Evolutionary conservation across 2,329 filamentous ascomycete species (phyloP).

Genomic region (Teratosphaeria zuluensis): DNA sequence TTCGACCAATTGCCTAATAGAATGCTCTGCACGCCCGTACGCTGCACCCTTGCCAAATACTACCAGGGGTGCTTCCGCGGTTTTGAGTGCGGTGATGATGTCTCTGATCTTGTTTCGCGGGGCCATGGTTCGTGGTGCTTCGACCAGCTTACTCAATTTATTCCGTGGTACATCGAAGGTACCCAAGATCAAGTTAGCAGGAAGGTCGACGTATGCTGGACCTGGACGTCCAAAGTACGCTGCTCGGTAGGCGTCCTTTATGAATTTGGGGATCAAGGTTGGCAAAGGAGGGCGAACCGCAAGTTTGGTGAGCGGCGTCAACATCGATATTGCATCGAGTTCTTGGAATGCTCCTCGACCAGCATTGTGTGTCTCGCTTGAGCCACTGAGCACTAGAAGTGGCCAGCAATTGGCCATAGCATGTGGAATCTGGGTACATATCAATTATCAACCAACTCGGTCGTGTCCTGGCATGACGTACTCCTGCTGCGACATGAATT

Average conservation of each 20-base stretch:
- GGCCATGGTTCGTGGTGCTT: slow-evolving; percentile 19
- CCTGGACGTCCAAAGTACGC: slow-evolving; percentile 47
- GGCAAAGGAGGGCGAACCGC: slow-evolving; percentile 37
- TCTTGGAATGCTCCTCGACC: slow-evolving; percentile 50
- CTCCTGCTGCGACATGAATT: slow-evolving; percentile 48
- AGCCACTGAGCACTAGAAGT: slow-evolving; percentile 45
- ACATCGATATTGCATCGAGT: slow-evolving; percentile 44
- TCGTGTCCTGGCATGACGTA: slow-evolving; percentile 21
- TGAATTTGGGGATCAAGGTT: slow-evolving; percentile 37
- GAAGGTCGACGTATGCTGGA: slow-evolving; percentile 45
- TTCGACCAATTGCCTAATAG: slow-evolving; percentile 38
- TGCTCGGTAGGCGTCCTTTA: slow-evolving; percentile 43
- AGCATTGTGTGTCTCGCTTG: slow-evolving; percentile 42
- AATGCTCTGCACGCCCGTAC: slow-evolving; percentile 41
- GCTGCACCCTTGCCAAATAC: slow-evolving; percentile 49
- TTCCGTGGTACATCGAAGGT: slow-evolving; percentile 9
- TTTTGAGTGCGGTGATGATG: slow-evolving; percentile 36
- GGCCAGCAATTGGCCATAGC: slow-evolving; percentile 47
- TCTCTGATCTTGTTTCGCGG: slow-evolving; percentile 27
- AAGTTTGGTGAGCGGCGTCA: slow-evolving; percentile 45
- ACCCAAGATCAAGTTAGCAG: slow-evolving; percentile 46
- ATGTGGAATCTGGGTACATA: slow-evolving; percentile 14
- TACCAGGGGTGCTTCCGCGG: slow-evolving; percentile 41
- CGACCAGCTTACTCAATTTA: slow-evolving; percentile 30
- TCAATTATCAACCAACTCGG: not conserved